Base-by-base conservation (phyloP, 345 rosid species). In the Euphorbia peplus region DNA sequence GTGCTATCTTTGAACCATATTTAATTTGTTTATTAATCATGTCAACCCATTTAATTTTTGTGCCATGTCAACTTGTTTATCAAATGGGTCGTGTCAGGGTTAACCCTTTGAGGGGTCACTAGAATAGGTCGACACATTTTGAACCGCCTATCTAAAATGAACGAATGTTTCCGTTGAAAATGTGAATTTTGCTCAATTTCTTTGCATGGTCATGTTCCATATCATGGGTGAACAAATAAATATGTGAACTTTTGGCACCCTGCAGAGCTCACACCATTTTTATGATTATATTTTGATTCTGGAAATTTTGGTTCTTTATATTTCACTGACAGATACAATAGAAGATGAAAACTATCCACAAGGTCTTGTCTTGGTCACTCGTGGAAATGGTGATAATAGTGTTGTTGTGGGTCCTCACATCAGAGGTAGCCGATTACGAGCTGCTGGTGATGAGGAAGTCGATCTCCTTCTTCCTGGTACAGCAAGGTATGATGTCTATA, bases 401-500 rank as follows among this genome's bases (percentile, higher is more conserved):
- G 81, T 79, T n/a, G 89, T 90, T 51, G 93, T 85, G 51, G 96
- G 97, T 29, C 78, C 99, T 72, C 99, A 91, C 73, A 83, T 95
- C 19, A 82, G 97, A 80, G 99, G 99, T 52, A 88, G 97, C 67
- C 84, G 95, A 64, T 75, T 95, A 71, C 83, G 96, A 64, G 93
- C 96, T 61, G 92, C 74, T 21, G 97, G 98, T 26, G 84, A 88
- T 66, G 96, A 88, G 85, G 99, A 87, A 81, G 99, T 95, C 19
- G 97, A 95, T 82, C 99, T 95, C 69, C 96, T 95, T 66, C 97
- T 95, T 21, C 99, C 97, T 16, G 99, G 96, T 46, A 95, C 99
- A 66, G 99, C 96, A 69, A 90, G 99, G 99, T 91, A 87, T 47
- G 58, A 50, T 42, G 42, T 63, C 78, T 70, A 46, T 60, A 48